Evolutionary conservation across 1,139 yeast genomes (phyloP).

Genomic region (Kurtzmaniella quercitrusa): DNA sequence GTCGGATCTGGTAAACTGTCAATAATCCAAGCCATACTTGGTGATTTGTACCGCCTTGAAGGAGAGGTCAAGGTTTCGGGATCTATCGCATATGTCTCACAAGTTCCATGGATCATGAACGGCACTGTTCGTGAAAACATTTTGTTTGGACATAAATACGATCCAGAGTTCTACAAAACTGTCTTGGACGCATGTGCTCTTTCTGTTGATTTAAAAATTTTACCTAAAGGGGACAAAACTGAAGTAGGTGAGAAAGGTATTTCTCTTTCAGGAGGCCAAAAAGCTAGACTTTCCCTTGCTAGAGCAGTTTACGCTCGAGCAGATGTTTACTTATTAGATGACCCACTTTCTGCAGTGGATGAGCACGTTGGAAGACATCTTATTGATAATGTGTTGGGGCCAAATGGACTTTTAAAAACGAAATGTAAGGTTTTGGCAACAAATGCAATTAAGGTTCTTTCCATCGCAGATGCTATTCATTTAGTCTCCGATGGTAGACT

Average conservation of each 20-base stretch:
- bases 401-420: constrained; percentile 68
- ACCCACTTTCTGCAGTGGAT: constrained; percentile 67
- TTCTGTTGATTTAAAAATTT: constrained; percentile 65
- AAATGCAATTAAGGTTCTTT: constrained; percentile 79
- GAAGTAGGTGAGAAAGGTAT: constrained; percentile 97
- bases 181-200: constrained; percentile 90
- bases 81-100: constrained; percentile 85
- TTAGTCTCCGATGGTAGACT: constrained; percentile 75
- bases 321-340: constrained; percentile 86
- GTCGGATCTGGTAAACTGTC: constrained; percentile 96
- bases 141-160: constrained; percentile 82
- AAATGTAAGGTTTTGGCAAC: constrained; percentile 86
- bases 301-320: constrained; percentile 96
- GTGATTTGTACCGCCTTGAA: constrained; percentile 75
- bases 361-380: constrained; percentile 91
- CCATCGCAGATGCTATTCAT: constrained; percentile 70
- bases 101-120: constrained; percentile 91
- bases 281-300: constrained; percentile 89
- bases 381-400: constrained; percentile 74
- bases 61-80: constrained; percentile 80
- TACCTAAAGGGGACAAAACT: constrained; percentile 87
- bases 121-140: constrained; percentile 89
- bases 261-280: constrained; percentile 96
- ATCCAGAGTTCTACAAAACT: constrained; percentile 71
- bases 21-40: constrained; percentile 75